phyloP scores from a whole-genome alignment of 495 filamentous ascomycete genomes.

The Penicillium salamii region DNA sequence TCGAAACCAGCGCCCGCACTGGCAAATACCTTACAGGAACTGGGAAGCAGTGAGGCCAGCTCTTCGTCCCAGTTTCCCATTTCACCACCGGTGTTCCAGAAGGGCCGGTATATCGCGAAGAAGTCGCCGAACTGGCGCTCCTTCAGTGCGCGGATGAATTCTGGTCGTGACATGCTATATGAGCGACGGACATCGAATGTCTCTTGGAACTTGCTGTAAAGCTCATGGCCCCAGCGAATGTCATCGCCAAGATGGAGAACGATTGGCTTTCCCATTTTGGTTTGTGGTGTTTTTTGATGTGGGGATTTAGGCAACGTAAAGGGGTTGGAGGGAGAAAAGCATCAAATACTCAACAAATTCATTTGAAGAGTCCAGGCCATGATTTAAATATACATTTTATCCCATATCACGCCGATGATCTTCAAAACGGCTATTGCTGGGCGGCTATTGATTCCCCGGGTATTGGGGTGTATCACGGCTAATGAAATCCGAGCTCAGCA shows the following conservation, averaged over 20 bases:
- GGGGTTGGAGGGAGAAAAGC: too few relatives aligned
- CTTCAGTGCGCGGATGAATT: slow-evolving; percentile 61
- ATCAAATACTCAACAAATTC: too few relatives aligned
- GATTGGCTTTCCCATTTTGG: slow-evolving; percentile 29
- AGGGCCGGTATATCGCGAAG: slow-evolving; percentile 69
- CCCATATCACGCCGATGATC: background rate
- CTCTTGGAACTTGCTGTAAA: slow-evolving; percentile 53
- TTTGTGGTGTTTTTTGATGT: background rate
- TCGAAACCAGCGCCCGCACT: slow-evolving; percentile 75
- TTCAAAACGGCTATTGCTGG: background rate
- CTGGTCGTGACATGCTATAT: slow-evolving; percentile 51
- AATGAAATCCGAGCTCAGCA: slow-evolving; percentile 6
- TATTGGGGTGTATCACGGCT: background rate
- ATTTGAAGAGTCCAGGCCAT: background rate
- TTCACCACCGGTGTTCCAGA: slow-evolving; percentile 76
- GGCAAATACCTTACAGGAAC: slow-evolving; percentile 64
- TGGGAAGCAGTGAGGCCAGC: slow-evolving; percentile 62
- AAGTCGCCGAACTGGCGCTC: slow-evolving; percentile 70
- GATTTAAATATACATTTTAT: background rate
- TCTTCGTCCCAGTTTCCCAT: slow-evolving; percentile 77
- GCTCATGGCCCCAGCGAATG: slow-evolving; percentile 62
- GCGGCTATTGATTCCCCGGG: slow-evolving; percentile 7
- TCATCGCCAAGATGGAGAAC: slow-evolving; percentile 69
- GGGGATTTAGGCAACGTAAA: background rate
- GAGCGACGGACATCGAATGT: slow-evolving; percentile 51